Evolutionary conservation across 306 rosid species (phyloP), one percentile per base, ranked within the genome.

Genomic region (Vigna hirtella): DNA sequence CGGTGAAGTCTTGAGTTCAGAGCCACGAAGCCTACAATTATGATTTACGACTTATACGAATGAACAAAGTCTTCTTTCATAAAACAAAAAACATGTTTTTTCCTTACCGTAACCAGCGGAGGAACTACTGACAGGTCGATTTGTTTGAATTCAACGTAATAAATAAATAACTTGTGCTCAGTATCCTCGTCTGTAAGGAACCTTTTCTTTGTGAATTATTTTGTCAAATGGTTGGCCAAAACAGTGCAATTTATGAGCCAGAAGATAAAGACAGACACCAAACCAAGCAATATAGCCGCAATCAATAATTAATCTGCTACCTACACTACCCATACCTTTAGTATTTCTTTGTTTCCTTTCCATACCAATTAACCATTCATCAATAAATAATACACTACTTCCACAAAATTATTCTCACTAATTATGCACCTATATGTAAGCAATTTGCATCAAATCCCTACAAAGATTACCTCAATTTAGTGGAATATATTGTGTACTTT

Each of bases 71-170:
- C 5, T 56, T 56, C 3, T 56, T 20, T 20, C 14, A 1, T 0
- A 28, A 30, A 26, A 58, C 3, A 1, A 30, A 59, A 26, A 59
- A 28, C 1, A 1, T 11, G 5, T 14, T 12, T 26, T 73, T 64
- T 20, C 15, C 12, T 30, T 13, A 52, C 40, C 67, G 50, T 79
- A 52, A 79, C n/a, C 62, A 22, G 53, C 58, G 83, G 83, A 45
- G 30, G 72, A 38, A 30, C 26, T 6, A 0, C 61, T 18, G 51
- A 56, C 20, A 2, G 22, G 9, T 72, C 40, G 66, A 79, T 50
- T 50, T 52, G 40, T 72, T 48, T 52, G 17, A 26, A 11, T 48
- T 64, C n/a, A 26, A 24, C 9, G 3, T 12, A 17, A 11, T 58
- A 45, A 45, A 45, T 45, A 11, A 45, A 45, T 11, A 30, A 59